These are phyloP conservation scores for Phytophthora macrochlamydospora DNA, from an alignment of 352 stramenopile genomes.

Conservation along the genomic window DNA sequence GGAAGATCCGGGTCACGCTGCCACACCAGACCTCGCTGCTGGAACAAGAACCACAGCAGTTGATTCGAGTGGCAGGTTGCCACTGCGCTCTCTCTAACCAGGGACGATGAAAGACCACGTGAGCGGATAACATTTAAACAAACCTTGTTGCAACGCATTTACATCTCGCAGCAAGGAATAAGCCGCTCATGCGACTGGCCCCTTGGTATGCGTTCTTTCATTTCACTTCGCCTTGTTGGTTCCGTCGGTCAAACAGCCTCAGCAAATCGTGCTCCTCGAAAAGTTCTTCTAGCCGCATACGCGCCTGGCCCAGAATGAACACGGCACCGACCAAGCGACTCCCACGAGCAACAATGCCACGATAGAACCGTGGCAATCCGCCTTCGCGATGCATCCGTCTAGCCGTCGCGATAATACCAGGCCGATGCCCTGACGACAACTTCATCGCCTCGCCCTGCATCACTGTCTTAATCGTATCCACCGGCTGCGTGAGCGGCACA, in stretches of 20 bases:
- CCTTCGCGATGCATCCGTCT: slow-evolving; percentile 49
- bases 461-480: slow-evolving; percentile 88
- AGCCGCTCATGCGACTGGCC: slow-evolving; percentile 7
- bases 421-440: slow-evolving; percentile 36
- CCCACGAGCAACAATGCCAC: slow-evolving; percentile 68
- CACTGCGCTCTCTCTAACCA: slow-evolving; percentile 56
- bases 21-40: slow-evolving; percentile 46
- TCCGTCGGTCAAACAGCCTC: background rate
- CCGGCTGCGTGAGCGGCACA: slow-evolving; percentile 73
- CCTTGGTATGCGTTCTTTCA: slow-evolving; percentile 10
- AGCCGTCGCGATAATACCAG: slow-evolving; percentile 42
- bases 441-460: slow-evolving; percentile 78
- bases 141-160: slow-evolving; percentile 14
- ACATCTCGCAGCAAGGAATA: slow-evolving; percentile 4
- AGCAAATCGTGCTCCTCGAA: slow-evolving; percentile 70
- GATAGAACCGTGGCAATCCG: slow-evolving; percentile 68
- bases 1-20: slow-evolving; percentile 64
- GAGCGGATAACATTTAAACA: slow-evolving; percentile 16
- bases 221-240: slow-evolving; percentile 10
- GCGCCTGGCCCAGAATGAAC: slow-evolving; percentile 81
- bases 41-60: slow-evolving; percentile 25
- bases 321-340: slow-evolving; percentile 74
- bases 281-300: slow-evolving; percentile 64
- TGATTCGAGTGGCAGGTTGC: slow-evolving; percentile 50
- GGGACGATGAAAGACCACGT: background rate